Evolutionary conservation across 768 basidiomycete genomes (phyloP).

Genomic region (Mycena olivaceomarginata): DNA sequence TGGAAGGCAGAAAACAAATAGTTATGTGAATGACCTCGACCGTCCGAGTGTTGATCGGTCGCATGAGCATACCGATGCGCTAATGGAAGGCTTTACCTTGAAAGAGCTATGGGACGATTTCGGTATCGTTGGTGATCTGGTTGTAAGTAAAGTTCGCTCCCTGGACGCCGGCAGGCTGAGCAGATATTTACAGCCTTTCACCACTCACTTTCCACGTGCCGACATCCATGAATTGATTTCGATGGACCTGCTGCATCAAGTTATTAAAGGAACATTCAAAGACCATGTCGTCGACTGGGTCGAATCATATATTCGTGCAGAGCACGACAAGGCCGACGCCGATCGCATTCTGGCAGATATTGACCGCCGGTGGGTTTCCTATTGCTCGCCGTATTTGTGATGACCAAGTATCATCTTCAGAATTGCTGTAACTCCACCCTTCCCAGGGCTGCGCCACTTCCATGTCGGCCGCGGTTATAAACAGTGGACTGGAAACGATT

Average conservation of each 20-base stretch:
- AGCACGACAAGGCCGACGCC: neutral
- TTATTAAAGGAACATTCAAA: neutral
- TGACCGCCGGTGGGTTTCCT: neutral
- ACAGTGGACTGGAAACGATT: conserved; percentile 50
- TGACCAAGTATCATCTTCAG: conserved; percentile 16
- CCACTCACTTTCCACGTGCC: no score
- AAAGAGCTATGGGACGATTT: conserved; percentile 51
- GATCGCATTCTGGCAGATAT: neutral
- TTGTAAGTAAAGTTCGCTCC: conserved; percentile 37
- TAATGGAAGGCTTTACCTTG: conserved; percentile 32
- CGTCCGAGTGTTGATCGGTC: conserved; percentile 6
- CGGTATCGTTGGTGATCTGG: conserved; percentile 45
- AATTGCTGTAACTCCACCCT: conserved; percentile 37
- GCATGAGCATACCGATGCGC: conserved; percentile 44
- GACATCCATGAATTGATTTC: no score
- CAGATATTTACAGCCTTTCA: no score
- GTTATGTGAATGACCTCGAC: conserved; percentile 1
- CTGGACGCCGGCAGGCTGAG: neutral
- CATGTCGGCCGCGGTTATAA: conserved; percentile 30
- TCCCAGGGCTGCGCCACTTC: conserved; percentile 42
- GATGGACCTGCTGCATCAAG: neutral
- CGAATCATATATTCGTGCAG: neutral
- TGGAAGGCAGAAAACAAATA: no score
- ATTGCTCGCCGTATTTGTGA: neutral
- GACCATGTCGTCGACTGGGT: no score